phyloP scores from a whole-genome alignment of 2,329 filamentous ascomycete genomes.

The Westerdykella aurantiaca region DNA sequence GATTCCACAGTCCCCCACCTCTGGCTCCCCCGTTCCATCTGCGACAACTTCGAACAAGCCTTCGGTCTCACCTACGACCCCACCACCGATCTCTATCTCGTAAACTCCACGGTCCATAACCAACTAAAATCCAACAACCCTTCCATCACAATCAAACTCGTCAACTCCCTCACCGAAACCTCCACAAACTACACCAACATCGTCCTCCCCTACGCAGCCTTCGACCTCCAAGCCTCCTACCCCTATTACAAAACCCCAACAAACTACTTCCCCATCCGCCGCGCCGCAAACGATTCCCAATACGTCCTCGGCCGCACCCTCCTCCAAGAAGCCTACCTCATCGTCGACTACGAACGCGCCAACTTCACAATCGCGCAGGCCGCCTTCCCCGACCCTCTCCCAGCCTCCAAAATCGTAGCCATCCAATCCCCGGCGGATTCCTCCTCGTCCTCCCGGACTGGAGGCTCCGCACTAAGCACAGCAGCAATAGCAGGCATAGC shows the following conservation, averaged over 20 bases:
- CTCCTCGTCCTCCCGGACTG: background rate
- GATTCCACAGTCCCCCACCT: constrained; percentile 40
- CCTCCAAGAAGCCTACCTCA: constrained; percentile 58
- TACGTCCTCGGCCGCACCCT: constrained; percentile 62
- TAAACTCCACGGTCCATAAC: constrained; percentile 36
- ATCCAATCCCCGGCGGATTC: constrained; percentile 12
- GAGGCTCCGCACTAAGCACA: constrained; percentile 11
- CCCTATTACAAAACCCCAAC: constrained; percentile 56
- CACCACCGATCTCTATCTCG: constrained; percentile 33
- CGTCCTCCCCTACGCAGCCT: constrained; percentile 44
- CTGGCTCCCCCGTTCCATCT: constrained; percentile 38
- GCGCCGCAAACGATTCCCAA: constrained; percentile 49
- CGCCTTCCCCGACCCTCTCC: constrained; percentile 26
- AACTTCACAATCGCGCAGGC: constrained; percentile 44
- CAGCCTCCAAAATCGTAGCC: constrained; percentile 23
- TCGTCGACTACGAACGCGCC: constrained; percentile 44
- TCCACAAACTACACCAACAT: constrained; percentile 38
- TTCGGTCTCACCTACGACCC: constrained; percentile 39
- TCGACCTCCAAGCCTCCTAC: constrained; percentile 46
- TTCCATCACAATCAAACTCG: constrained; percentile 35
- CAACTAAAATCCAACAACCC: constrained; percentile 30
- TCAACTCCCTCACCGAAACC: constrained; percentile 25
- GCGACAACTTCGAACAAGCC: constrained; percentile 35
- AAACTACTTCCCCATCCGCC: constrained; percentile 61
- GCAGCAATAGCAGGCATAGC: constrained; percentile 32